These are phyloP conservation scores for Galeopsis tetrahit DNA, from an alignment of 257 asterid genomes.

Conservation along the genomic window DNA sequence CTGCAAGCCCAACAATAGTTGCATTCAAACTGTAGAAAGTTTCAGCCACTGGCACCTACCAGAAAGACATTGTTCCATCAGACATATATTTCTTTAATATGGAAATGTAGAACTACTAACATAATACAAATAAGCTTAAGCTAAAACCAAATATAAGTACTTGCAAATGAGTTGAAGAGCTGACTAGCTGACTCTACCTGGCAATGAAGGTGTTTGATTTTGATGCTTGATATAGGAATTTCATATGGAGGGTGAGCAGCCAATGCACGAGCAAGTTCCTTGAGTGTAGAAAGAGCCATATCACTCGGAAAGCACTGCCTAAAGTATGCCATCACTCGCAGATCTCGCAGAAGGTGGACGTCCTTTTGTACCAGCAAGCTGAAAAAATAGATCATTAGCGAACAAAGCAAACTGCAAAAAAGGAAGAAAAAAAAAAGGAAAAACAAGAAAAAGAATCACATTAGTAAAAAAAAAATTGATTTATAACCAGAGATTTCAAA, in stretches of 20 bases:
- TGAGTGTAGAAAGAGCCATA: conserved; percentile 55
- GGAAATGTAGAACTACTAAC: conserved; percentile 18
- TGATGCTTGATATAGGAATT: conserved; percentile 63
- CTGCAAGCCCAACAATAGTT: conserved; percentile 82
- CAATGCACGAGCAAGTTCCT: conserved; percentile 85
- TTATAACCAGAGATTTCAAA: conserved; percentile 6
- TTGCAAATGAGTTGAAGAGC: conserved; percentile 21
- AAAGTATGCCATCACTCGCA: conserved; percentile 84
- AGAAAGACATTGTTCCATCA: conserved; percentile 35
- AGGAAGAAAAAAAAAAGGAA: background rate
- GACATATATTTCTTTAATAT: background rate
- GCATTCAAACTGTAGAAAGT: conserved; percentile 88
- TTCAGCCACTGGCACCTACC: conserved; percentile 70
- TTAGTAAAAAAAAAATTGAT: background rate
- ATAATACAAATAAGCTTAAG: conserved; percentile 8
- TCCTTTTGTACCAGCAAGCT: conserved; percentile 73
- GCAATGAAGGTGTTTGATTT: conserved; percentile 77
- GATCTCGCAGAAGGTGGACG: conserved; percentile 68
- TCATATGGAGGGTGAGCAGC: conserved; percentile 85
- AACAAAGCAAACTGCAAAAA: conserved; percentile 16
- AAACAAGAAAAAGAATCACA: background rate
- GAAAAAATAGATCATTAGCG: conserved; percentile 28
- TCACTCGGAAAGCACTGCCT: conserved; percentile 86
- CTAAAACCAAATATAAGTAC: conserved; percentile 8
- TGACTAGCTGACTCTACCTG: conserved; percentile 57